Base-by-base conservation (phyloP, 1,284 basidiomycete species). In the Fomitopsis betulina region DNA sequence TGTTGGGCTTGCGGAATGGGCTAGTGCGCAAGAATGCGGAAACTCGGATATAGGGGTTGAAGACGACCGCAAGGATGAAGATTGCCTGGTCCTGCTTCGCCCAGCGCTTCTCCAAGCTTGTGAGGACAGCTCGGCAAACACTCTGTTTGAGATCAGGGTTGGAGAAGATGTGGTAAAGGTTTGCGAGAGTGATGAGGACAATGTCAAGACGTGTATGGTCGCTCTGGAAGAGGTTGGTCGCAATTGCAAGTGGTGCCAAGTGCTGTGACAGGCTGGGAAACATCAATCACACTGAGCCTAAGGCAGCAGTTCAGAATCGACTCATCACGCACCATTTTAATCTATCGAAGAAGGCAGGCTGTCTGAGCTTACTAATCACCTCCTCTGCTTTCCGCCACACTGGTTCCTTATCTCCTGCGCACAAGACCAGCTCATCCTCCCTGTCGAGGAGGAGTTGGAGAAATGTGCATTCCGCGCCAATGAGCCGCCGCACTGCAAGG, bases 61-160 rank as follows among this genome's bases (percentile, higher is more conserved):
- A 56, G 33, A 79, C 55, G 1, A 78, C 59, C 3, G 75, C 71
- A 3, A 73, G 69, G 57, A 80, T 71, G 59, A 76, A 79, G 8
- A 75, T 58, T 35, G 76, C 75, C 59, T 79, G 76, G 62, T 80
- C 76, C 17, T 68, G 61, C 42, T 76, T 76, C 8, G 38, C 54
- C 79, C 78, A 81, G 0, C 70, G 70, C 38, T 51, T 58, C 57
- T 80, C 74, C 52, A 80, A 64, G 61, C 75, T 76, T 1, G 53
- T 40, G 0, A 73, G 53, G 30, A 79, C 67, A 8, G 66, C 66
- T 10, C 57, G 33, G 19, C 58, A 50, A 17, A 60, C 54, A 21
- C 12, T 32, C n/a, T n/a, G n/a, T n/a, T n/a, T n/a, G n/a, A n/a
- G n/a, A n/a, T n/a, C n/a, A n/a, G n/a, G n/a, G n/a, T n/a, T n/a